Evolutionary conservation across 805 yeast species (phyloP), one percentile per base, ranked within the genome.

Genomic region (Schizosaccharomyces cryophilus): DNA sequence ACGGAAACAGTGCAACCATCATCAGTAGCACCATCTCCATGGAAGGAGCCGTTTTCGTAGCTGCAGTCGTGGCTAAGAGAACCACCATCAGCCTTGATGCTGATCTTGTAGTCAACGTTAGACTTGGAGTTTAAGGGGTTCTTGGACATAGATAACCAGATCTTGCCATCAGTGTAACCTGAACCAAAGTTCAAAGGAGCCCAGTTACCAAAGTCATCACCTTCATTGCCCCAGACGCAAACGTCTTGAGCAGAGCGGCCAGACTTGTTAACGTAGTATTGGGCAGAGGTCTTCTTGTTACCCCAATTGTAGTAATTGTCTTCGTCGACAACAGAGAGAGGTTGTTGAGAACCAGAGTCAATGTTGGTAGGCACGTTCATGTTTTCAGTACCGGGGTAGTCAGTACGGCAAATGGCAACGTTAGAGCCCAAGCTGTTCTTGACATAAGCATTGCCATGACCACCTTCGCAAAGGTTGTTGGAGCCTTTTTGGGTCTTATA

Each of bases 351-450:
- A 67, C 95, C 95, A 63, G 84, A 85, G 42, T 71, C 72, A 61
- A 89, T 84, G 64, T 80, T 76, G 63, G 97, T 89, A 72, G 98
- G 97, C 64, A 90, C 79, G 66, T 83, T 94, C 97, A 90, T 93
- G 80, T 88, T 88, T 78, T 90, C 98, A 65, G 96, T 84, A 76
- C 98, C 98, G 70, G 98, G 98, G 81, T 90, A 90, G 73, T 90
- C 98, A 64, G 98, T 90, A 78, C 96, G 85, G 80, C 98, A 93
- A 69, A 93, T 75, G 63, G 97, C 90, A 67, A 90, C 88, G 61
- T 78, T 77, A 63, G 83, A 71, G 66, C 72, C 69, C 63, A 86
- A 73, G 67, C 85, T 76, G 67, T 81, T 80, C 63, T 77, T 84
- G 66, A 85, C 89, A 61, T 73, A 70, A 59, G 95, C 94, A 61